Percentiles rank a stretch among this genome's conserved stretches.
Evolutionary conservation across 2,329 filamentous ascomycete genomes (phyloP).

Genomic region (Botrytis fragariae): DNA sequence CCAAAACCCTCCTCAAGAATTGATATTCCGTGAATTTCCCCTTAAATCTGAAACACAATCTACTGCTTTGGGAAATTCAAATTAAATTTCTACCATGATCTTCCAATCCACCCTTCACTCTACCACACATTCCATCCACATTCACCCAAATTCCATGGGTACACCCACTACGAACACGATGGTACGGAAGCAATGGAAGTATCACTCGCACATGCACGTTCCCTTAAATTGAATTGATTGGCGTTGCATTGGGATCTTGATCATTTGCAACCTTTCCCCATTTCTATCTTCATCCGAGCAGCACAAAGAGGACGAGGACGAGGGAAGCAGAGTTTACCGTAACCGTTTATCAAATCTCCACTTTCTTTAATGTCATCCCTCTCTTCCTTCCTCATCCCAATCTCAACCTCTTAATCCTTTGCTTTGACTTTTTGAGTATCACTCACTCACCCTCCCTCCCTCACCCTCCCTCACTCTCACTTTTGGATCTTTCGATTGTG

Average conservation of each 20-base stretch:
- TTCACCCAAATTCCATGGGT: neutral
- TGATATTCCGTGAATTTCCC: neutral
- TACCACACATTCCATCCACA: neutral
- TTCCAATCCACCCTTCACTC: neutral
- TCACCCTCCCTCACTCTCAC: neutral
- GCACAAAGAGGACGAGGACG: neutral
- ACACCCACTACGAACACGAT: neutral
- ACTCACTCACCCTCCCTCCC: neutral
- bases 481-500: neutral
- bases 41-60: conserved; percentile 3
- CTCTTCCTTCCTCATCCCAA: neutral
- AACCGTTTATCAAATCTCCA: neutral
- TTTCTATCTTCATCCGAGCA: neutral
- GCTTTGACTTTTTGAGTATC: neutral
- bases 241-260: neutral
- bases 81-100: neutral
- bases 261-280: neutral
- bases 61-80: neutral
- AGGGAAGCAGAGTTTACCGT: neutral
- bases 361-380: neutral
- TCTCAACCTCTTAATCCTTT: neutral
- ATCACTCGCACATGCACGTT: neutral
- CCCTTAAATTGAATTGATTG: neutral
- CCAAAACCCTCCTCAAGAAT: neutral
- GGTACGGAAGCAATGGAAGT: conserved; percentile 1